A percentile compares a stretch with the other conserved stretches of the same genome.
phyloP scores from a whole-genome alignment of 306 rosid genomes.

The Pachyrhizus erosus region DNA sequence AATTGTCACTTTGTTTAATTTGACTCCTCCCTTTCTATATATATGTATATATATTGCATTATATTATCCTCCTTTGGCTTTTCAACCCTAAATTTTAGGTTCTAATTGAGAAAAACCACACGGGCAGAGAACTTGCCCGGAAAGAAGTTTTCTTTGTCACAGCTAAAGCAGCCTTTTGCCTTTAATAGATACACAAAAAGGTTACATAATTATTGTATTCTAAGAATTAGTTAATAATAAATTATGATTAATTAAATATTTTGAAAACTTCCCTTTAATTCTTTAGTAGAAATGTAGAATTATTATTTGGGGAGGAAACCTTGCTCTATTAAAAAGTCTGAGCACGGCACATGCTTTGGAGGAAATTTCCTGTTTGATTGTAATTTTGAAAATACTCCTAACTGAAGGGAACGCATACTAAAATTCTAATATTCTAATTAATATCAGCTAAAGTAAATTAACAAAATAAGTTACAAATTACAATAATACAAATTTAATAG shows the following conservation, averaged over 20 bases:
- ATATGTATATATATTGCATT: no score
- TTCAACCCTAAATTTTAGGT: neutral
- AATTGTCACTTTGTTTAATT: slow-evolving; percentile 16
- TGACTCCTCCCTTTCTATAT: neutral
- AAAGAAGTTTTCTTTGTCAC: neutral
- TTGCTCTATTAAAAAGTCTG: neutral
- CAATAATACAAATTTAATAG: no score
- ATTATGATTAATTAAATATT: neutral
- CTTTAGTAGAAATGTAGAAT: neutral
- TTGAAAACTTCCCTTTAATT: neutral
- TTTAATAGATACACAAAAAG: neutral
- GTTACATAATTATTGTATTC: neutral
- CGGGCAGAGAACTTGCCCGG: neutral
- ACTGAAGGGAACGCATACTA: neutral
- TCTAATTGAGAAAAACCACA: slow-evolving; percentile 7
- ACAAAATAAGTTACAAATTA: no score
- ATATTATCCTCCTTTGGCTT: neutral
- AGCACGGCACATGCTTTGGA: neutral
- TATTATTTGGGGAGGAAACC: neutral
- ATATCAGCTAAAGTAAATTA: neutral
- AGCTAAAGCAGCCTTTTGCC: neutral
- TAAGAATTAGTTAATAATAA: neutral
- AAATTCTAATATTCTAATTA: no score
- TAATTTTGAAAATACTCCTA: neutral
- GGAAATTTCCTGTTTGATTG: neutral